Base-by-base conservation (phyloP, 176 grass and related monocot genomes). In the Hyparrhenia diplandra region DNA sequence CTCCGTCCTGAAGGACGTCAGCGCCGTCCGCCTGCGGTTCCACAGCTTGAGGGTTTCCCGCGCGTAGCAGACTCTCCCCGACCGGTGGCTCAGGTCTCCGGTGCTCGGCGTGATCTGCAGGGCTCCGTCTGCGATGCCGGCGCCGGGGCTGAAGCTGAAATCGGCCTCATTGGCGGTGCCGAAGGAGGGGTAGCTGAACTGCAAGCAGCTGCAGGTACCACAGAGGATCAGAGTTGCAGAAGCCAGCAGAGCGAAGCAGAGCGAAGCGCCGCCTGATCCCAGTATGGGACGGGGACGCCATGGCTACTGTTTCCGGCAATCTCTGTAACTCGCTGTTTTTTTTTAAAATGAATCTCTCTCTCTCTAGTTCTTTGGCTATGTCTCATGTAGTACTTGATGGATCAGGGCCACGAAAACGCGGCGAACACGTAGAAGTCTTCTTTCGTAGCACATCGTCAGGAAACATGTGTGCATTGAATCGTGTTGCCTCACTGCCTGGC, bases 51-150 rank as follows among this genome's bases (percentile, higher is more conserved):
- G 84, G 5, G 34, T 64, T 0, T 86, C 70, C 64, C 51, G 67
- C 4, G 80, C 37, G 71, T 84, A 86, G 30, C 75, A 20, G 34
- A 89, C 83, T 54, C 86, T 77, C 5, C 83, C 80, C 0, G 86
- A 92, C 37, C 68, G 43, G 83, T 81, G 30, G 2, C 64, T 4
- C 2, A 82, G 57, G 74, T 89, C 79, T 3, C 83, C 87, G 28
- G 83, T 32, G 39, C 0, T 68, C 3, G 84, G 76, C 13, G 90
- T 86, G 84, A 92, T 73, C 1, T 89, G 90, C 17, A 92, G 84
- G 52, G 75, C 66, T 5, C 69, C 69, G 8, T 86, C 78, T 1
- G 69, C 76, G 25, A 77, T 40, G 17, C 75, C 46, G 10, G 83
- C 61, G 3, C 74, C 66, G 25, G 65, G 52, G 14, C 21, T 85